Conservation (phyloP, 1,284 basidiomycete species). For the Cryptococcus hybrid region DNA sequence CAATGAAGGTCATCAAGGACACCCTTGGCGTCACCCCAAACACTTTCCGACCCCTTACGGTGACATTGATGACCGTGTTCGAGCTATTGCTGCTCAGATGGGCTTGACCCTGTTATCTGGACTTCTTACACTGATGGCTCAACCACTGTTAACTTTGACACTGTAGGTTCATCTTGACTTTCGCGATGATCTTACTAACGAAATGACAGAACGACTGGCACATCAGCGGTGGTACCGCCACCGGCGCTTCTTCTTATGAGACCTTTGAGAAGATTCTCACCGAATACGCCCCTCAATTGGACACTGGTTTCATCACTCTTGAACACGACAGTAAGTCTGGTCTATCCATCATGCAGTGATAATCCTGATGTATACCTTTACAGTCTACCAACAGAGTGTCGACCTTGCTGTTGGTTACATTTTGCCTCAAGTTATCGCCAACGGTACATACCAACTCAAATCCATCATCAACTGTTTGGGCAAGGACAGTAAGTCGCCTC, state of each 20-base stretch:
- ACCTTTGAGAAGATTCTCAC: constrained; percentile 51
- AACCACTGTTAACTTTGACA: constrained; percentile 65
- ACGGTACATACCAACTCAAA: constrained; percentile 54
- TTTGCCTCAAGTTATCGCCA: constrained; percentile 66
- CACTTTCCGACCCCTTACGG: constrained; percentile 68
- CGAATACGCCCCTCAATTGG: constrained; percentile 40
- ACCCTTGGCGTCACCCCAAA: constrained; percentile 77
- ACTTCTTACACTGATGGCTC: constrained; percentile 31
- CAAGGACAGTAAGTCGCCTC: constrained; percentile 49
- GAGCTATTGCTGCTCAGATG: constrained; percentile 63
- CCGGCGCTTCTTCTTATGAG: constrained; percentile 59
- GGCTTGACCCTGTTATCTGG: constrained; percentile 49
- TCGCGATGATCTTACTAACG: background rate
- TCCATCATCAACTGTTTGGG: constrained; percentile 66
- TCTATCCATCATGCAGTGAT: background rate
- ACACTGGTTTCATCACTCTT: constrained; percentile 71
- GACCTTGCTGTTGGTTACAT: constrained; percentile 86
- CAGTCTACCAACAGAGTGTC: constrained; percentile 73
- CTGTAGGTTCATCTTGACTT: constrained; percentile 52
- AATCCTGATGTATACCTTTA: background rate
- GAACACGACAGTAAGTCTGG: background rate
- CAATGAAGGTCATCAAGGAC: constrained; percentile 80
- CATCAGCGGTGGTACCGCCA: constrained; percentile 68
- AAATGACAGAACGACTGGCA: constrained; percentile 64
- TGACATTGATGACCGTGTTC: constrained; percentile 77